A percentile compares a stretch with the other conserved stretches of the same genome.
Evolutionary conservation across 192 early-diverging fungal species (phyloP).

Genomic region (Podila minutissima): DNA sequence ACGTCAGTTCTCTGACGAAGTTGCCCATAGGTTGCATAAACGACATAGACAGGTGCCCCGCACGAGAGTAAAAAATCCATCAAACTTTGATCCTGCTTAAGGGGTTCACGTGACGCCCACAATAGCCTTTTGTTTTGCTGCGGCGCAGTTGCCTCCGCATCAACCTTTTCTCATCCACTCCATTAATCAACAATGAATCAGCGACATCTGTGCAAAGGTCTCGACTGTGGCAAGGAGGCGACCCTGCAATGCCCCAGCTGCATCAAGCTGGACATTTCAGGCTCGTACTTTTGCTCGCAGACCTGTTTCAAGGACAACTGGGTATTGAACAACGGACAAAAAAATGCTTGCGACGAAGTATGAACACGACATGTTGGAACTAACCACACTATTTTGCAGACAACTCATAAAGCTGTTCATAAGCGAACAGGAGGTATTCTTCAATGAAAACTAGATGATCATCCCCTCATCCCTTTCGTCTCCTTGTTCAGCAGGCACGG

Average conservation of each 20-base stretch:
- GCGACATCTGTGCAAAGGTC: constrained; percentile 44
- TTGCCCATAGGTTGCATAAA: too few species aligned
- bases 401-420: constrained; percentile 42
- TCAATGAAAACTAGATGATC: constrained; percentile 16
- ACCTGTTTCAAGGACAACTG: constrained; percentile 79
- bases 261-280: constrained; percentile 68
- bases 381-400: constrained; percentile 10
- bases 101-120: too few species aligned
- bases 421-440: constrained; percentile 22
- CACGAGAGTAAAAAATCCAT: too few species aligned
- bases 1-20: too few species aligned
- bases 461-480: too few species aligned
- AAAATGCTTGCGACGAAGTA: background rate
- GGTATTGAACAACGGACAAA: constrained; percentile 38
- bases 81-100: too few species aligned
- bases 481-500: background rate
- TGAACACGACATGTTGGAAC: background rate
- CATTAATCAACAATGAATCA: background rate
- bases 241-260: constrained; percentile 85
- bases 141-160: background rate
- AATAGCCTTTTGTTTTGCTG: background rate
- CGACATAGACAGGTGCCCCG: too few species aligned
- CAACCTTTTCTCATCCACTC: background rate
- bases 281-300: constrained; percentile 83
- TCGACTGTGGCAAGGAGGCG: constrained; percentile 72